Base-by-base conservation (phyloP, 306 rosid genomes). In the Calophaca sinica region DNA sequence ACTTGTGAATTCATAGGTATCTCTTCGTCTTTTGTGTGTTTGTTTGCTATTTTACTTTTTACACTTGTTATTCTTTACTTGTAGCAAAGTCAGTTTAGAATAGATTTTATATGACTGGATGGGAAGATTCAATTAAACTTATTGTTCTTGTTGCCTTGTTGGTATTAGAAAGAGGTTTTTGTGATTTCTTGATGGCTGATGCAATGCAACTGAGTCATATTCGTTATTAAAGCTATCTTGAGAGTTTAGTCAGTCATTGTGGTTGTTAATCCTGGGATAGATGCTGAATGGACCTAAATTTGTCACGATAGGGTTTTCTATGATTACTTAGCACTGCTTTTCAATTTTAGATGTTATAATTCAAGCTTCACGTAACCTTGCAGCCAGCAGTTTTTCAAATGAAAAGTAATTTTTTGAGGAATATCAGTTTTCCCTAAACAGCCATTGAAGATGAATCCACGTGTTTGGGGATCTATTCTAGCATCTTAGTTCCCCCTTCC, bases 1-100 rank as follows among this genome's bases (percentile, higher is more conserved):
- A 46, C 84, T 35, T 83, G 77, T 82, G 92, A 89, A 52, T 96
- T 90, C 83, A 76, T 87, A 66, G 99, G 99, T 96, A 90, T 67
- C 87, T 67, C 36, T 66, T 39, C 8, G 28, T 44, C 55, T 39
- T 48, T 42, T 32, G 7, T 65, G 72, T 53, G 4, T 26, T 41
- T 53, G 1, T 7, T 58, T 70, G 71, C 28, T 46, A 12, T 20
- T 20, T 20, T 20, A 20, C 26, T 20, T 20, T 20, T 20, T 20
- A 20, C 26, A 20, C 26, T 59, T 75, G 57, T 72, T 35, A 28
- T 70, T 73, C 7, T 46, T 7, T 50, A 11, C 28, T 60, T 50
- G 32, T 42, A 58, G 31, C 2, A 33, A 52, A 48, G 68, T 14
- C 11, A 31, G 32, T 32, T 69, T 63, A 62, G 15, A 71, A 10